Conservation (phyloP, 169 alveolate genomes). For the Cardiosporidium cionae region DNA sequence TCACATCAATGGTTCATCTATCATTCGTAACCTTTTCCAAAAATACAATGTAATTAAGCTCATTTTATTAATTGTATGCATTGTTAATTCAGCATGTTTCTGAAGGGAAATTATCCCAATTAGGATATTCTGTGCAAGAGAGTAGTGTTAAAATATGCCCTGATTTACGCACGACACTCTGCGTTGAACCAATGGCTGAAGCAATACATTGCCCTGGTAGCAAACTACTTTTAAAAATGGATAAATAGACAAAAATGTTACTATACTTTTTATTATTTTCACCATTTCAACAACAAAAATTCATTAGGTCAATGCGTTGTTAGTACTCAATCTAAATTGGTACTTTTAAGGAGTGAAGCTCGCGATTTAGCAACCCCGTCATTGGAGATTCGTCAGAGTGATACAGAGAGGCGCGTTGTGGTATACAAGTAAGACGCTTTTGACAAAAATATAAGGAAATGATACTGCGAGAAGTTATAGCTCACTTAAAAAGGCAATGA, state of each 20-base stretch:
- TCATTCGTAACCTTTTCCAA: too few relatives aligned
- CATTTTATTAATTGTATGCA: too few relatives aligned
- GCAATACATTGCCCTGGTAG: constrained; percentile 49
- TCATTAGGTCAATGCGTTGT: constrained; percentile 27
- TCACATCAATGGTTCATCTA: too few relatives aligned
- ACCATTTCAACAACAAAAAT: background rate
- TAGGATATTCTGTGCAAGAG: constrained; percentile 37
- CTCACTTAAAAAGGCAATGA: background rate
- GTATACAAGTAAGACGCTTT: constrained; percentile 23
- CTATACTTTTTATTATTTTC: background rate
- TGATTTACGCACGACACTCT: constrained; percentile 34
- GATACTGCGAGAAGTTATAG: background rate
- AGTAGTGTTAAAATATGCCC: constrained; percentile 35
- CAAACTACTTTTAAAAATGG: too few relatives aligned
- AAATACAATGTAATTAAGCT: too few relatives aligned
- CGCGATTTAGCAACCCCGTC: background rate
- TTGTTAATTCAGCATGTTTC: constrained; percentile 36
- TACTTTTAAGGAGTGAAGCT: constrained; percentile 8
- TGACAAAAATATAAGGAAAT: background rate
- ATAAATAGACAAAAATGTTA: background rate
- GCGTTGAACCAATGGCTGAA: constrained; percentile 34
- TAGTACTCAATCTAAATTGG: constrained; percentile 41
- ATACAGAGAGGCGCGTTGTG: constrained; percentile 22
- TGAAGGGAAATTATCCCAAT: constrained; percentile 8
- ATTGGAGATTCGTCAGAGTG: background rate